Conservation (phyloP, 2,329 filamentous ascomycete species). For the Magnaporthiopsis poae region DNA sequence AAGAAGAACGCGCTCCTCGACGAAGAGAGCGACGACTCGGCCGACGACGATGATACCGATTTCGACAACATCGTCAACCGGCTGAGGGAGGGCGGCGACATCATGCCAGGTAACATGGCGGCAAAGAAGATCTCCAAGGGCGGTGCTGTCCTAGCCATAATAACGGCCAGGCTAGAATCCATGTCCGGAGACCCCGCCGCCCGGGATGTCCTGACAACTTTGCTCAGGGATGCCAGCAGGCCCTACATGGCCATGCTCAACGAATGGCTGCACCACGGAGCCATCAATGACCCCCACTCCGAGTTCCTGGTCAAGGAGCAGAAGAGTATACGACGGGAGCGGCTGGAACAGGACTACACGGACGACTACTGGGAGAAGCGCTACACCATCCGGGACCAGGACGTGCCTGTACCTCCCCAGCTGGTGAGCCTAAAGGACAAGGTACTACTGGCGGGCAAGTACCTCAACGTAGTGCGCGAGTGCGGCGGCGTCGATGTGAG, state of each 20-base stretch:
- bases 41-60: slow-evolving; percentile 64
- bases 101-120: slow-evolving; percentile 66
- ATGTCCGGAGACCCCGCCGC: slow-evolving; percentile 93
- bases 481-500: slow-evolving; percentile 92
- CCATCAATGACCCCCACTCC: slow-evolving; percentile 83
- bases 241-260: slow-evolving; percentile 98
- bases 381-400: slow-evolving; percentile 85
- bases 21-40: slow-evolving; percentile 60
- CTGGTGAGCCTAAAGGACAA: slow-evolving; percentile 86
- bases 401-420: slow-evolving; percentile 70
- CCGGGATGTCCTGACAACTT: slow-evolving; percentile 65
- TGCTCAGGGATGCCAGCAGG: slow-evolving; percentile 77
- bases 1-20: slow-evolving; percentile 82
- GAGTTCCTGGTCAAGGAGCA: slow-evolving; percentile 95
- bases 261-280: slow-evolving; percentile 93
- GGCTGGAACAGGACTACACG: slow-evolving; percentile 89
- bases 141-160: slow-evolving; percentile 80
- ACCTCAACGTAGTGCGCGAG: slow-evolving; percentile 93
- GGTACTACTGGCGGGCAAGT: slow-evolving; percentile 89
- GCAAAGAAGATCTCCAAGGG: slow-evolving; percentile 92
- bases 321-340: slow-evolving; percentile 84
- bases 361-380: slow-evolving; percentile 99
- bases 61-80: slow-evolving; percentile 90
- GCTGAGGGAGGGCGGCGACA: slow-evolving; percentile 73
- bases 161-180: slow-evolving; percentile 73